Evolutionary conservation across 2,329 filamentous ascomycete genomes (phyloP).

Genomic region (Metarhizium sp.): DNA sequence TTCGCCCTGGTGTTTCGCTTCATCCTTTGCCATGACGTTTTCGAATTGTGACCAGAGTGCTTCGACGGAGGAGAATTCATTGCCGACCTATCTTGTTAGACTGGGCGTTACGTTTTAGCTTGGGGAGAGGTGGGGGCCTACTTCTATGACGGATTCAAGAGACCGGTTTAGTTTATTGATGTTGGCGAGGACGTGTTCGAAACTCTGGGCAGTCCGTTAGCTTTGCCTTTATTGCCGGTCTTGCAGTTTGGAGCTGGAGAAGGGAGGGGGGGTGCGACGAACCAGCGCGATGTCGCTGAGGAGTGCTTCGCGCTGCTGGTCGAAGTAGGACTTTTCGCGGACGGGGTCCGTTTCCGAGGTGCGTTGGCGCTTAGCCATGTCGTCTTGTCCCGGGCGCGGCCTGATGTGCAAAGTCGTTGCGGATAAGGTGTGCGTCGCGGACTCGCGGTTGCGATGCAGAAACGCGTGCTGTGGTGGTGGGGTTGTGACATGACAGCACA

Average conservation of each 20-base stretch:
- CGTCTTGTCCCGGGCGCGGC: background rate
- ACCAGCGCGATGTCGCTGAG: slow-evolving; percentile 67
- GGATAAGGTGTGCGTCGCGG: too few relatives aligned
- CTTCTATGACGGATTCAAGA: slow-evolving; percentile 82
- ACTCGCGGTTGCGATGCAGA: too few relatives aligned
- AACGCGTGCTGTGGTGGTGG: too few relatives aligned
- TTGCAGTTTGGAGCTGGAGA: background rate
- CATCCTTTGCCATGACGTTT: slow-evolving; percentile 77
- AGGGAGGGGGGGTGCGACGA: slow-evolving; percentile 9
- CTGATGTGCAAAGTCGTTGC: too few relatives aligned
- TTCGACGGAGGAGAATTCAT: slow-evolving; percentile 95
- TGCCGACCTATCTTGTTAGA: slow-evolving; percentile 56
- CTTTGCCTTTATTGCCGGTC: background rate
- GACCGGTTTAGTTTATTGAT: slow-evolving; percentile 93
- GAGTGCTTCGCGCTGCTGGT: slow-evolving; percentile 64
- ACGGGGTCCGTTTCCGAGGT: slow-evolving; percentile 10
- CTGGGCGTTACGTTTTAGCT: background rate
- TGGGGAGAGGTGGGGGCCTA: slow-evolving; percentile 32
- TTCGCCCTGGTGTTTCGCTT: slow-evolving; percentile 13
- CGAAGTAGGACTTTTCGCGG: slow-evolving; percentile 55
- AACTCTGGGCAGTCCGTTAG: slow-evolving; percentile 35
- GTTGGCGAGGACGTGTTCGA: slow-evolving; percentile 89
- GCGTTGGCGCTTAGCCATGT: slow-evolving; percentile 9
- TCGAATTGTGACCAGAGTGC: slow-evolving; percentile 97
- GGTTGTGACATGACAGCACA: too few relatives aligned